Evolutionary conservation across 331 rosid genomes (phyloP), one percentile per base, ranked within the genome.

Genomic region (Pyracantha coccinea): DNA sequence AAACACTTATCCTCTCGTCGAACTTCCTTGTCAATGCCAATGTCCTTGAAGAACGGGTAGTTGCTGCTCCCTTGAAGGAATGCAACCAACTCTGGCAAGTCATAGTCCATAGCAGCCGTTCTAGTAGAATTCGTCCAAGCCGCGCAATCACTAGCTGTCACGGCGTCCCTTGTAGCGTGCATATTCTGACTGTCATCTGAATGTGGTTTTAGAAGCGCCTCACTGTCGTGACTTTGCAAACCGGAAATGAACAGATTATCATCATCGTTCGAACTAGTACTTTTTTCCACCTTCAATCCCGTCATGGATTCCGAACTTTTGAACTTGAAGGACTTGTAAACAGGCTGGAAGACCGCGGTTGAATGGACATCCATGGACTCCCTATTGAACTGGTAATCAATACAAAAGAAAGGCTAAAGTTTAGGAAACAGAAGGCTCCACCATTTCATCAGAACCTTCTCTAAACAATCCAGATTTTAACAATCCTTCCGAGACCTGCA

Each of bases 61-160:
- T 75, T 70, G 80, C 90, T 91, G 81, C 90, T 91, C 81, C 85
- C 92, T 66, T 87, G 96, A 79, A 90, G 83, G 81, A 92, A 92
- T 50, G 80, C 88, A 75, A 86, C 96, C 7, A 92, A 58, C 75
- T 92, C 96, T 7, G 96, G 95, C 8, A 82, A 52, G 59, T 88
- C 89, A 58, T 79, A 71, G 58, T 88, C 93, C 79, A 52, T 69
- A 2, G 81, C 67, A 66, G 76, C 81, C 47, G 74, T 75, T 50
- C 41, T 63, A 16, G 66, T 23, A 24, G 73, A 72, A 55, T 55
- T 74, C 8, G 75, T 28, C 68, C 68, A 63, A 28, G 7, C 44
- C 44, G 6, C 8, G 8, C 19, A 29, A 7, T 10, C 82, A 21
- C 38, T 79, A 5, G 24, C 65, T 70, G 70, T 33, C 12, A 12